phyloP scores from a whole-genome alignment of 2,329 filamentous ascomycete genomes.

The Verticillium albo-atrum region DNA sequence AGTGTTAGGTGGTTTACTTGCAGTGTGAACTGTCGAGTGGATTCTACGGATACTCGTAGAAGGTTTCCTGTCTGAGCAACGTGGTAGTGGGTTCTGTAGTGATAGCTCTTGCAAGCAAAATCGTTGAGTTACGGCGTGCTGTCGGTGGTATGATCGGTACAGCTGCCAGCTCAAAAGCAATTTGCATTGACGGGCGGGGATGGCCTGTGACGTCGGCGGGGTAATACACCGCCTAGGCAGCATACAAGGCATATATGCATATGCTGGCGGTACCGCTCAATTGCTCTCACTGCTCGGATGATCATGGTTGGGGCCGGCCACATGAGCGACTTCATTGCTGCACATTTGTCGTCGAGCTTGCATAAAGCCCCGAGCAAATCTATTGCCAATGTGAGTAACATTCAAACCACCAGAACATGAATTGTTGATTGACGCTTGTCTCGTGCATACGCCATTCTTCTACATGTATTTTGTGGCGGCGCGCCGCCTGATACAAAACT shows the following conservation, averaged over 20 bases:
- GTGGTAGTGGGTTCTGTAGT: no score
- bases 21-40: no score
- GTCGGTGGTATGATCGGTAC: no score
- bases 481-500: background rate
- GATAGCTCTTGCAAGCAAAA: no score
- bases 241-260: background rate
- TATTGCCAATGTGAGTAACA: background rate
- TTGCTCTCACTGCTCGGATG: background rate
- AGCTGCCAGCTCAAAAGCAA: no score
- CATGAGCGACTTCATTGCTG: background rate
- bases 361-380: background rate
- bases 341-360: background rate
- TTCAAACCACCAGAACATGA: no score
- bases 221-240: background rate
- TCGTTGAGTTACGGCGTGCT: no score
- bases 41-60: no score
- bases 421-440: no score
- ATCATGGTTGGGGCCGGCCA: background rate
- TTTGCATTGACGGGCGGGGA: background rate
- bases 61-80: no score
- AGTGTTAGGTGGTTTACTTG: no score
- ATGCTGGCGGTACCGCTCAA: background rate
- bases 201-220: conserved; percentile 3
- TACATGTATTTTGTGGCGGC: background rate
- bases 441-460: no score